phyloP scores from a whole-genome alignment of 2,329 filamentous ascomycete species.

The Thyridium curvatum region DNA sequence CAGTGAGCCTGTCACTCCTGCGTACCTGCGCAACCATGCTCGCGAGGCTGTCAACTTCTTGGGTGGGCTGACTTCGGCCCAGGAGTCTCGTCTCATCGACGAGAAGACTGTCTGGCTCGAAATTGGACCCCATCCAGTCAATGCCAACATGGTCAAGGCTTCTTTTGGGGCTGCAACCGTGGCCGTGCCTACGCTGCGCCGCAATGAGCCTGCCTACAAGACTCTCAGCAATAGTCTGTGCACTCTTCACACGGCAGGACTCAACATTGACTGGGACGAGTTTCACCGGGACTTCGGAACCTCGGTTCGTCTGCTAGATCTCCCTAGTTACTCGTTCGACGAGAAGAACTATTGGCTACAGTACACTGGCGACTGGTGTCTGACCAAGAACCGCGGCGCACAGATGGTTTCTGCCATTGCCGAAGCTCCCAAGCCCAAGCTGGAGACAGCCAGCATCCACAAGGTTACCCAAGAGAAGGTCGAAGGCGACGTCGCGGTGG shows the following conservation, averaged over 20 bases:
- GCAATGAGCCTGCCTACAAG: constrained; percentile 57
- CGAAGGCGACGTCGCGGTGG: constrained; percentile 49
- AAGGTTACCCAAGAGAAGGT: constrained; percentile 57
- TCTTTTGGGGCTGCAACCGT: constrained; percentile 48
- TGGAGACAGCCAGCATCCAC: constrained; percentile 61
- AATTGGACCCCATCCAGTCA: constrained; percentile 68
- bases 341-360: constrained; percentile 65
- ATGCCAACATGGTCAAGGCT: constrained; percentile 61
- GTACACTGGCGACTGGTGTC: constrained; percentile 62
- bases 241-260: constrained; percentile 53
- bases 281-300: constrained; percentile 48
- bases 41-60: constrained; percentile 66
- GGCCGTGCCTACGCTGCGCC: constrained; percentile 54
- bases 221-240: constrained; percentile 53
- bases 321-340: constrained; percentile 68
- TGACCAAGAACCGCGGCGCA: constrained; percentile 57
- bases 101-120: constrained; percentile 67
- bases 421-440: constrained; percentile 43
- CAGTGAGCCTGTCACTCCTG: constrained; percentile 47
- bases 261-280: constrained; percentile 65
- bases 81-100: constrained; percentile 52
- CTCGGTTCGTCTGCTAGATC: constrained; percentile 43
- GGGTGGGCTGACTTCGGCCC: constrained; percentile 52
- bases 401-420: constrained; percentile 27
- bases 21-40: constrained; percentile 59